A percentile compares a stretch with the other conserved stretches of the same genome.
phyloP scores from a whole-genome alignment of 2,329 filamentous ascomycete genomes.

The Dryadomyces sulphureus region DNA sequence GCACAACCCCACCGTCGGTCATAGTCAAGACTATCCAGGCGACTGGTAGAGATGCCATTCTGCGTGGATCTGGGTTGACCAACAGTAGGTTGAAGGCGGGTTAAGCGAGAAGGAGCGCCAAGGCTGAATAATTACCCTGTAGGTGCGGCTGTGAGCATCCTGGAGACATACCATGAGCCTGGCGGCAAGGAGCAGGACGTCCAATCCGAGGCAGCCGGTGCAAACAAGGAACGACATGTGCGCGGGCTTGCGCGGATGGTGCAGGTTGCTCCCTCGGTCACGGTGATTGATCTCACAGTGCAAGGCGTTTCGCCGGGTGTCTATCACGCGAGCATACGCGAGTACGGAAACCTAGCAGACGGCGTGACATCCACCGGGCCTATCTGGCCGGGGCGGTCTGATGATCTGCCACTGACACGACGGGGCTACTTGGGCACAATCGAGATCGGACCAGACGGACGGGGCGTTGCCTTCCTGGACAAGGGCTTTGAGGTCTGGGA shows the following conservation, averaged over 20 bases:
- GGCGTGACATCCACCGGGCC: constrained; percentile 73
- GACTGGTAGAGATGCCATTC: constrained; percentile 85
- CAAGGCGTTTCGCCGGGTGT: constrained; percentile 66
- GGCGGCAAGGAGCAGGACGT: constrained; percentile 17
- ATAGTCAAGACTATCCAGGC: constrained; percentile 81
- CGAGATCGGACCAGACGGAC: constrained; percentile 58
- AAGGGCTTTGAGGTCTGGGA: constrained; percentile 84
- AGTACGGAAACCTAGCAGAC: constrained; percentile 72
- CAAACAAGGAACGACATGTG: constrained; percentile 44
- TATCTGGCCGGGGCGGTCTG: constrained; percentile 56
- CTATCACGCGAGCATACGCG: constrained; percentile 73
- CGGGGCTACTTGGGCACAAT: constrained; percentile 60
- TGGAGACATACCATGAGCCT: constrained; percentile 64
- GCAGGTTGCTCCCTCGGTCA: constrained; percentile 64
- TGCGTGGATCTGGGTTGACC: constrained; percentile 74
- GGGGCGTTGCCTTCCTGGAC: constrained; percentile 69
- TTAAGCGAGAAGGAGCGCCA: background rate
- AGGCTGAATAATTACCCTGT: background rate
- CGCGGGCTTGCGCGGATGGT: constrained; percentile 87
- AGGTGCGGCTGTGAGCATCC: constrained; percentile 84
- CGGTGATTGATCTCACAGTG: constrained; percentile 76
- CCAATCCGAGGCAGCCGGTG: constrained; percentile 15
- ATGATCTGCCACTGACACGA: constrained; percentile 12
- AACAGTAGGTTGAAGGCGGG: constrained; percentile 66
- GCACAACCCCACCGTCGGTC: constrained; percentile 73